These are phyloP conservation scores for Orbilia blumenaviensis DNA, from an alignment of 2,329 filamentous ascomycete species.

Conservation along the genomic window DNA sequence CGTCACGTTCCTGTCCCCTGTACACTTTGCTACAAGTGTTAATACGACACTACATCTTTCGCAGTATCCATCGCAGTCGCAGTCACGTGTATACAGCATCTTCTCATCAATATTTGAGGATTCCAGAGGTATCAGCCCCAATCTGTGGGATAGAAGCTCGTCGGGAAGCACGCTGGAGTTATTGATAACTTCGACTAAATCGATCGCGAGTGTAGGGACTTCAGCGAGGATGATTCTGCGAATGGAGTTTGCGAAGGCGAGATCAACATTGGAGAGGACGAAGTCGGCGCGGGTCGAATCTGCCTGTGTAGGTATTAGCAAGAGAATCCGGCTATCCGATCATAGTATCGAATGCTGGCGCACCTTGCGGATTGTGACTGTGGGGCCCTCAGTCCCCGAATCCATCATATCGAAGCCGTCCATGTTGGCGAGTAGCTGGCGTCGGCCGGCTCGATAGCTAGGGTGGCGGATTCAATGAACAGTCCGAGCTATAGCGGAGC, in stretches of 20 bases:
- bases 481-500: background rate
- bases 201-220: conserved; percentile 86
- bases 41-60: conserved; percentile 88
- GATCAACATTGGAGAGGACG: conserved; percentile 85
- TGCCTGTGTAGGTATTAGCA: conserved; percentile 67
- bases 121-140: conserved; percentile 87
- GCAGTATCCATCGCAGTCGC: conserved; percentile 95
- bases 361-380: conserved; percentile 52
- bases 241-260: conserved; percentile 82
- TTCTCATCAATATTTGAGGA: conserved; percentile 81
- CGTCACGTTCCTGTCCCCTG: conserved; percentile 85
- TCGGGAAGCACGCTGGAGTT: conserved; percentile 97
- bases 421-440: conserved; percentile 14
- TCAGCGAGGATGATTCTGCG: conserved; percentile 92
- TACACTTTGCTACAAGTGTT: conserved; percentile 84
- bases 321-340: conserved; percentile 53
- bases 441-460: background rate
- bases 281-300: conserved; percentile 86
- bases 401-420: conserved; percentile 52
- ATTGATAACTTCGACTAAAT: conserved; percentile 88
- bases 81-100: conserved; percentile 88
- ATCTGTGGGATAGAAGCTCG: conserved; percentile 91
- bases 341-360: background rate
- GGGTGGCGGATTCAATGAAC: background rate
- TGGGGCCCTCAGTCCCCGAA: conserved; percentile 45